phyloP scores from a whole-genome alignment of 768 basidiomycete species.

The Crassisporium funariophilum region DNA sequence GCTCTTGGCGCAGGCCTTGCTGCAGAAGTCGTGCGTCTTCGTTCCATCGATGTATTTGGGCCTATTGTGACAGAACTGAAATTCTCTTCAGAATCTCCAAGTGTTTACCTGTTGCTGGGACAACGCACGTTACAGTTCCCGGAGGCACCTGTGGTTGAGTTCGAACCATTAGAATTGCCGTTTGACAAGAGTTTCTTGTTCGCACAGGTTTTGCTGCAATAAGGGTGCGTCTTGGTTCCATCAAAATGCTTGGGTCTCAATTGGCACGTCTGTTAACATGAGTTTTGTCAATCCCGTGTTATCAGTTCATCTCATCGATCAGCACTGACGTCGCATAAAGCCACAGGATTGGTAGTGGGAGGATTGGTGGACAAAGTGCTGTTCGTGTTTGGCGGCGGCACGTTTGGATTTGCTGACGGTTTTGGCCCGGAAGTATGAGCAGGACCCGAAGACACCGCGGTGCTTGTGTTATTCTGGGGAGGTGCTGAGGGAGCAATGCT shows the following conservation, averaged over 20 bases:
- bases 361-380: constrained; percentile 19
- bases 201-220: constrained; percentile 63
- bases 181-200: constrained; percentile 42
- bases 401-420: constrained; percentile 27
- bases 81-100: constrained; percentile 2
- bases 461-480: constrained; percentile 20
- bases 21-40: constrained; percentile 61
- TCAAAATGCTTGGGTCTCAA: constrained; percentile 57
- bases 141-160: constrained; percentile 27
- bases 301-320: too few relatives aligned
- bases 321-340: constrained; percentile 53
- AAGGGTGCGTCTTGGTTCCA: constrained; percentile 56
- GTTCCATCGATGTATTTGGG: constrained; percentile 63
- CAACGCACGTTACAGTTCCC: constrained; percentile 54
- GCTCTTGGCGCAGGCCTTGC: constrained; percentile 62
- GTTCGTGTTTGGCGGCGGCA: constrained; percentile 11
- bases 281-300: too few relatives aligned
- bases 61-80: constrained; percentile 58
- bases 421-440: constrained; percentile 29
- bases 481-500: constrained; percentile 29
- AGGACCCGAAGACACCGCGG: constrained; percentile 32
- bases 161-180: constrained; percentile 20
- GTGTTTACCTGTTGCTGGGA: constrained; percentile 5
- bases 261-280: constrained; percentile 50
- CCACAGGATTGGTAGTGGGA: constrained; percentile 32